These are phyloP conservation scores for Teratosphaeria epicoccoides DNA, from an alignment of 2,329 filamentous ascomycete species.

Conservation along the genomic window DNA sequence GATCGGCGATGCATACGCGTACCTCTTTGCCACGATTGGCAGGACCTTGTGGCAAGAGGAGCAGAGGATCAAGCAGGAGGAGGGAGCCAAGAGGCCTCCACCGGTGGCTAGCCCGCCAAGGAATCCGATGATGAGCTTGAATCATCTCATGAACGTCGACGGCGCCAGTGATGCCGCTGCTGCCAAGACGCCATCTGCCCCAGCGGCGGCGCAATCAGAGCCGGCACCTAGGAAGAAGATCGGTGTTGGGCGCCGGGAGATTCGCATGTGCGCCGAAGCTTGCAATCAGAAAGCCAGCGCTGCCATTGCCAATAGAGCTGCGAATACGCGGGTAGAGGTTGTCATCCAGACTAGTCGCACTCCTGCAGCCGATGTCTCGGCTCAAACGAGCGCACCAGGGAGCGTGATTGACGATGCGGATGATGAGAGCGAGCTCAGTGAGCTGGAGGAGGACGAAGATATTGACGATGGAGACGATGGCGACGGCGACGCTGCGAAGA, in stretches of 20 bases:
- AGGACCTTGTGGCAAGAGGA: slow-evolving; percentile 44
- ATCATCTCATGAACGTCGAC: slow-evolving; percentile 26
- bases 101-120: slow-evolving; percentile 13
- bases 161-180: slow-evolving; percentile 14
- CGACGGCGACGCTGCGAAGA: neutral
- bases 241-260: slow-evolving; percentile 49
- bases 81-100: slow-evolving; percentile 13
- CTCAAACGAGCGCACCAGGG: slow-evolving; percentile 43
- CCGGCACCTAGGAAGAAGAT: slow-evolving; percentile 31
- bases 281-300: slow-evolving; percentile 32
- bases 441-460: slow-evolving; percentile 34
- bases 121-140: slow-evolving; percentile 24
- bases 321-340: slow-evolving; percentile 15
- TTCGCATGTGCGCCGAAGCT: slow-evolving; percentile 48
- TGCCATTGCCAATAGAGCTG: slow-evolving; percentile 1
- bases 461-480: slow-evolving; percentile 6
- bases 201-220: neutral
- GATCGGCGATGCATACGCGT: slow-evolving; percentile 80
- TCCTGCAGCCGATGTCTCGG: slow-evolving; percentile 23
- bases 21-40: slow-evolving; percentile 59
- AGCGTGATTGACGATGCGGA: slow-evolving; percentile 45
- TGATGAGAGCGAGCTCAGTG: slow-evolving; percentile 46
- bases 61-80: slow-evolving; percentile 18
- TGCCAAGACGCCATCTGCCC: slow-evolving; percentile 5
- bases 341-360: slow-evolving; percentile 17